These are phyloP conservation scores for Antitrichia curtipendula DNA, from an alignment of 225 moss, liverwort and hornwort species.

Conservation along the genomic window DNA sequence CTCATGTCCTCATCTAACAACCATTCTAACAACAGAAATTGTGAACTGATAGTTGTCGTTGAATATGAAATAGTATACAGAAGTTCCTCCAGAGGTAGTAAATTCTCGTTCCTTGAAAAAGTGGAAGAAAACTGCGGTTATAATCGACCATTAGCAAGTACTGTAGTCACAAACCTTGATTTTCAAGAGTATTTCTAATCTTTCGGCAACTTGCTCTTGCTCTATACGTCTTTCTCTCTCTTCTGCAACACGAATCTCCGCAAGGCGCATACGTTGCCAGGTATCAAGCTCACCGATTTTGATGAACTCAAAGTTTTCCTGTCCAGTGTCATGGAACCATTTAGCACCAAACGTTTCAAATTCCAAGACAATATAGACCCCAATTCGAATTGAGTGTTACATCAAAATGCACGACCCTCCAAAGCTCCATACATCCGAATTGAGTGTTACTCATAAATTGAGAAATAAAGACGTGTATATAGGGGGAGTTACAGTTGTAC, in stretches of 20 bases:
- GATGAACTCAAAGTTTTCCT: slow-evolving; percentile 43
- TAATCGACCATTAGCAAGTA: not conserved
- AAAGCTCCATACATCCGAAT: not conserved
- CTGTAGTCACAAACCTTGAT: slow-evolving; percentile 2
- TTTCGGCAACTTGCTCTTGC: not conserved
- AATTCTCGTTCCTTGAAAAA: not conserved
- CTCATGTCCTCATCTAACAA: not conserved
- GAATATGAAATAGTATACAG: not conserved
- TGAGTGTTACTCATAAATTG: too few species aligned
- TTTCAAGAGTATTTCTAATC: not conserved
- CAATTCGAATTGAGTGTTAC: not conserved
- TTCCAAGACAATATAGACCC: not conserved
- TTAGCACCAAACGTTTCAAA: not conserved
- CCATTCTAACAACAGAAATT: not conserved
- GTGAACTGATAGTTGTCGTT: not conserved
- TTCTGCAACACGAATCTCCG: slow-evolving; percentile 18
- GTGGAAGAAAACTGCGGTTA: not conserved
- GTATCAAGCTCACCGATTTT: slow-evolving; percentile 26
- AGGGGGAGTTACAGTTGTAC: not conserved
- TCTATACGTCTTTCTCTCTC: slow-evolving; percentile 15
- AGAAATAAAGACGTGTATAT: not conserved
- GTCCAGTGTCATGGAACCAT: not conserved
- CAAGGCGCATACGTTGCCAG: slow-evolving; percentile 30
- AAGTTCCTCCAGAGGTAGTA: not conserved
- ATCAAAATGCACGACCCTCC: not conserved